Conservation (phyloP, 352 stramenopile genomes). For the Pythium biforme region DNA sequence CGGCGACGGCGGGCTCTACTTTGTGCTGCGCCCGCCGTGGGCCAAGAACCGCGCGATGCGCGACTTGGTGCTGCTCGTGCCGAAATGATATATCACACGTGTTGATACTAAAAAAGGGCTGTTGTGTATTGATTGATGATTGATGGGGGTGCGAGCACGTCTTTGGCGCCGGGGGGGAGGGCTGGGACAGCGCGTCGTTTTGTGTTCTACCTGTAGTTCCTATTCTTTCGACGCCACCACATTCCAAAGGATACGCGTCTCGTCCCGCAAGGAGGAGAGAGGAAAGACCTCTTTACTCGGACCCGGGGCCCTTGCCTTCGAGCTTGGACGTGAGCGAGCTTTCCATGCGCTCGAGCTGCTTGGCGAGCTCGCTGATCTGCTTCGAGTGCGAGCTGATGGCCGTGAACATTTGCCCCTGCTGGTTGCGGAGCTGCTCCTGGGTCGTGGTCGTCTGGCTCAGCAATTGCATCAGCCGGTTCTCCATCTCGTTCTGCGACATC, state of each 20-base stretch:
- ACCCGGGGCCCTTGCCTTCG: constrained; percentile 18
- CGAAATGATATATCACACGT: constrained; percentile 12
- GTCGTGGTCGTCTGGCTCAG: constrained; percentile 80
- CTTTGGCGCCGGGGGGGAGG: no score
- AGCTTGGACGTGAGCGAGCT: constrained; percentile 61
- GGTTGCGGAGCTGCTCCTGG: constrained; percentile 75
- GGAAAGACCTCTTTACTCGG: neutral
- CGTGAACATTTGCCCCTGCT: constrained; percentile 81
- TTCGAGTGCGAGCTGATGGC: constrained; percentile 73
- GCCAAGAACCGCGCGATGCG: constrained; percentile 27
- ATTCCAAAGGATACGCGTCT: neutral
- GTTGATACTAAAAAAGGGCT: neutral
- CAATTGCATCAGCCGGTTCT: constrained; percentile 68
- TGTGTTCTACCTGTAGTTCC: neutral
- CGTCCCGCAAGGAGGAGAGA: neutral
- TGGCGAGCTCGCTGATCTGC: constrained; percentile 75
- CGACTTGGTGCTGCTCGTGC: constrained; percentile 22
- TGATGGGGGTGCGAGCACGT: no score
- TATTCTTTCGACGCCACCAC: neutral
- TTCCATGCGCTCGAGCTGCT: constrained; percentile 83
- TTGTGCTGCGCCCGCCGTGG: constrained; percentile 43
- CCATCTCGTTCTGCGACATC: constrained; percentile 63
- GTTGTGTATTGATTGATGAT: neutral
- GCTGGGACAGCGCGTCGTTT: no score
- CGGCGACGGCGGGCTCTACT: constrained; percentile 38